Evolutionary conservation across 345 rosid genomes (phyloP), one percentile per base, ranked within the genome.

Genomic region (Brassica cretica): DNA sequence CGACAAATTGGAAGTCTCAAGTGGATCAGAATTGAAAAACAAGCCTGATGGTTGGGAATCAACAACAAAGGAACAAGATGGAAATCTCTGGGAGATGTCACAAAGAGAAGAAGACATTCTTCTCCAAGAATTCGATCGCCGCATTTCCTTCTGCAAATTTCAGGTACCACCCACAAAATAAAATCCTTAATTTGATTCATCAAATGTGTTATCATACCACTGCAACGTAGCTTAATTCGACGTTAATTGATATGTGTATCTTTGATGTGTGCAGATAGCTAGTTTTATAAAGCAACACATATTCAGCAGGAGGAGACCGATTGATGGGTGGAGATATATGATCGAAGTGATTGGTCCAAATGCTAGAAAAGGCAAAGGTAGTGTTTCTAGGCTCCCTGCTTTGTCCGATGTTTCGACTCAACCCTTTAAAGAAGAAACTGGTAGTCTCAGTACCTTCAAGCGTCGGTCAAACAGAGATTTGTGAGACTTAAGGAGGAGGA

Each of bases 31-130:
- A 81, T 74, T 90, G 68, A 89, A 93, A 76, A 90, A 85, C 81
- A 95, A 93, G 84, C 96, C 99, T 10, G 98, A 90, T 80, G 98
- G 99, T 16, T 95, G 99, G 99, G 97, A 95, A 86, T 87, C 98
- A 74, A 87, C 90, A 5, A 78, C 94, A 14, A 93, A 88, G 81
- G 86, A 84, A 21, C 91, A 87, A 76, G 99, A 93, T 65, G 98
- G 93, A 18, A 93, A 87, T 69, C 77, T 91, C 46, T 95, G 98
- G 99, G 98, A 93, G 63, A 91, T 95, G 98, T 86, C 98, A 71
- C 97, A 93, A 82, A 90, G 99, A 78, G 98, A 95, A 78, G 99
- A 93, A 82, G 96, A 95, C 74, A 91, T 93, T 83, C 89, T 93
- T 30, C 89, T 93, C 55, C 98, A 95, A 84, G 98, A 95, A 84